Evolutionary conservation across 225 moss, liverwort and hornwort species (phyloP), one percentile per base, ranked within the genome.

Genomic region (Climacium dendroides): DNA sequence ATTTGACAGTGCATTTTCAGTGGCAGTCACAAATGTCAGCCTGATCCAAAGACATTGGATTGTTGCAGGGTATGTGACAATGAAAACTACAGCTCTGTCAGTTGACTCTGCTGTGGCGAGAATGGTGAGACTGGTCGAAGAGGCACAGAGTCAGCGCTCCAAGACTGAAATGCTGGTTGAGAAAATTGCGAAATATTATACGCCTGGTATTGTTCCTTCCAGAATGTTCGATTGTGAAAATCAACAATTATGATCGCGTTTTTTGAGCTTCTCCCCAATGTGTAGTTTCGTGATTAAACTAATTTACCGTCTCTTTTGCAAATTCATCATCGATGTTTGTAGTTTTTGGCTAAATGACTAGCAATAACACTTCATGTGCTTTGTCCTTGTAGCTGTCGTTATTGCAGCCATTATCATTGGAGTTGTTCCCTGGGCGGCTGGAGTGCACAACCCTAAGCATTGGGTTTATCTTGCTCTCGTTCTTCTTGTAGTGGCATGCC

Each of bases 61-160:
- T 83, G 23, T 79, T 90, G 67, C 86, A 99, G 97, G 97, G 85
- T 97, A 94, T 86, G 73, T 99, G 70, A 94, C 94, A 81, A 91
- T 99, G 74, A 95, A 84, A 90, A 95, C 98, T 60, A 95, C 96
- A 83, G 95, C 98, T 83, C 90, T 97, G 65, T 95, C 97, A 67
- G 92, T 93, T 86, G 97, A 97, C 75, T 96, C 98, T 53, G 95
- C 97, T 79, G 95, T 99, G 79, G 95, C 95, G 82, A 99, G 97
- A 89, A 99, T 99, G 98, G 95, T 96, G 86, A 94, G 93, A 89
- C 90, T 96, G 47, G 97, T 99, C 20, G 96, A 99, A 90, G 97
- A 97, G 89, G 96, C 97, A 57, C 96, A 99, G 83, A 90, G 77
- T 85, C 96, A 95, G 86, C 96, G 95, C 82, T 99, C 98, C 60